These are phyloP conservation scores for Paramecium bursaria DNA, from an alignment of 73 alveolate genomes.

Conservation along the genomic window DNA sequence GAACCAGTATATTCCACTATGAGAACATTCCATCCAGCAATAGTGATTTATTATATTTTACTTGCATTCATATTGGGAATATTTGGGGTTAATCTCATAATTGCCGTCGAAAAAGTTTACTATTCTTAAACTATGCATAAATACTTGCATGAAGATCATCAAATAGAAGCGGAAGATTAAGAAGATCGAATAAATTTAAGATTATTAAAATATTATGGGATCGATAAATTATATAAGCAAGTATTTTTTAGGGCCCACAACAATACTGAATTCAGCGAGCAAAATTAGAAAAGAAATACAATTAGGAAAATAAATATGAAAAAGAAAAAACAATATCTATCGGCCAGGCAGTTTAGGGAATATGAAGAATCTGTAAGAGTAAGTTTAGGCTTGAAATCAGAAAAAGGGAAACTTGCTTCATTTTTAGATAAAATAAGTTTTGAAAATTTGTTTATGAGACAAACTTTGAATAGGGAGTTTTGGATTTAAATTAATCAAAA, in stretches of 20 bases:
- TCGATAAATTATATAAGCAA: too few species aligned
- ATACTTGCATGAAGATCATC: neutral
- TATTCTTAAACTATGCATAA: slow-evolving; percentile 29
- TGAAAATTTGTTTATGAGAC: neutral
- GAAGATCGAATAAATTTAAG: neutral
- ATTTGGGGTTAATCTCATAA: slow-evolving; percentile 50
- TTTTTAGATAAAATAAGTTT: slow-evolving; percentile 2
- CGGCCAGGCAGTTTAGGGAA: slow-evolving; percentile 40
- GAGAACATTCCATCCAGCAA: slow-evolving; percentile 33
- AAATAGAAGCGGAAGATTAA: neutral
- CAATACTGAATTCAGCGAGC: too few species aligned
- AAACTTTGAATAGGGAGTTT: neutral
- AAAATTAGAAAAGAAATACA: too few species aligned
- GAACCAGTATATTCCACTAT: slow-evolving; percentile 37
- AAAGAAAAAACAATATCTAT: neutral
- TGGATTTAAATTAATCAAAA: neutral
- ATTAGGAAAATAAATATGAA: neutral
- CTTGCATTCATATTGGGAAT: slow-evolving; percentile 21
- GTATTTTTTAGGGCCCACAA: too few species aligned
- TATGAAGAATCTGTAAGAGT: neutral
- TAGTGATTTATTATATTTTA: slow-evolving; percentile 7
- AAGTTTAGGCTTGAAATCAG: neutral
- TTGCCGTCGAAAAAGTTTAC: slow-evolving; percentile 21
- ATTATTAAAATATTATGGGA: neutral
- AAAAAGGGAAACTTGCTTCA: neutral